Evolutionary conservation across 208 protist genomes (phyloP), one percentile per base, ranked within the genome.

Genomic region (Porcisia deanei): DNA sequence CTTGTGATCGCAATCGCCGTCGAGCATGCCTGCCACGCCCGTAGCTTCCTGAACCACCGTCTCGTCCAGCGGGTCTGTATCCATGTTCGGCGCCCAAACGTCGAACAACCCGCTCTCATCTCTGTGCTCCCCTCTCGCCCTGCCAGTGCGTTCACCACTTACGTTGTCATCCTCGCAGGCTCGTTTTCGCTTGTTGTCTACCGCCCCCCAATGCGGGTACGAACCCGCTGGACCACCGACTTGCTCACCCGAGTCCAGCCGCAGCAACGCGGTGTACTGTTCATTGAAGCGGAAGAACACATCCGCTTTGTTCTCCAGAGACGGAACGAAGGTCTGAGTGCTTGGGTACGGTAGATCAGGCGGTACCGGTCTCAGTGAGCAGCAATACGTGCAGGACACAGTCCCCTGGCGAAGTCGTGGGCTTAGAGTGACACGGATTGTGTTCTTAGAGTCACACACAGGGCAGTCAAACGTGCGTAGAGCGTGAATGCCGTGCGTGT

Each of bases 261-360:
- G 74, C 60, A 85, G 72, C 53, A 95, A 75, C 45, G 70, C 69
- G 18, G 74, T 74, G 66, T 96, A 95, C 64, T 74, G 71, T 57
- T 94, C 87, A 65, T 82, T 87, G 63, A 97, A 97, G 53, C 84
- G 75, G 57, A 97, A 96, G 65, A 97, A 97, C 1, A 86, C 88
- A 71, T 97, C 93, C 10, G 91, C 93, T 41, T 88, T 88, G 78
- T 95, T 95, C 81, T 96, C 85, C n/a, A 96, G 81, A 30, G 80
- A 82, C 20, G 87, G 91, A 3, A 91, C 78, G 80, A 90, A 96
- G 9, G 55, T 18, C 14, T 87, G 88, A 57, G 73, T 54, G 65
- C 83, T 93, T 0, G 93, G 93, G 73, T 95, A 97, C 18, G 91
- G 93, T 73, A 97, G 58, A 54, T 95, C 89, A 18, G 63, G 74